phyloP scores from a whole-genome alignment of 805 yeast genomes.

The Candida corydali region DNA sequence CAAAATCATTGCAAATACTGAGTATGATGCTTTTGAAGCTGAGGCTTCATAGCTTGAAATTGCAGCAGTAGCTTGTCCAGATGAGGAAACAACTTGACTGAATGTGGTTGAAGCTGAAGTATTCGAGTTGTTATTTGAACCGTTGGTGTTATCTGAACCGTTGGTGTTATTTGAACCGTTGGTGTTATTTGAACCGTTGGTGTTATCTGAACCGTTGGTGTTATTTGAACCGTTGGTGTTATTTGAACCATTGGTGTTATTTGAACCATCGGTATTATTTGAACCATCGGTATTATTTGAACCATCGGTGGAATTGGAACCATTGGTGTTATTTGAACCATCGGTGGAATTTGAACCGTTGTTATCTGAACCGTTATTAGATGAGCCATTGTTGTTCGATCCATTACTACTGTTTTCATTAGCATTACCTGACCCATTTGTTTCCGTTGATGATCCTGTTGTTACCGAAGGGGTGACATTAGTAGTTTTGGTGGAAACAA shows the following conservation, averaged over 20 bases:
- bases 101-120: background rate
- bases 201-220: background rate
- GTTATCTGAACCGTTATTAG: background rate
- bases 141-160: too few species aligned
- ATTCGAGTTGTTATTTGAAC: background rate
- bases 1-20: background rate
- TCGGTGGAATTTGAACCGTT: background rate
- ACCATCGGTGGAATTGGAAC: background rate
- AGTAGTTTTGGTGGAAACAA: too few species aligned
- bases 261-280: background rate
- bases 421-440: too few species aligned
- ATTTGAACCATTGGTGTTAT: background rate
- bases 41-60: background rate
- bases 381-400: too few species aligned
- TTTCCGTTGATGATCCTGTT: too few species aligned
- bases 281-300: background rate
- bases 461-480: too few species aligned
- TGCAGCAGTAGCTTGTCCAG: background rate
- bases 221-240: background rate
- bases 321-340: background rate
- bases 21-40: background rate
- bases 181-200: background rate
- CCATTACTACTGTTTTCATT: too few species aligned
- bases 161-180: background rate
- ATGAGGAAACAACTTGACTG: background rate